These are phyloP conservation scores for Nepenthes alata DNA, from an alignment of 179 eudicot genomes.

Conservation along the genomic window DNA sequence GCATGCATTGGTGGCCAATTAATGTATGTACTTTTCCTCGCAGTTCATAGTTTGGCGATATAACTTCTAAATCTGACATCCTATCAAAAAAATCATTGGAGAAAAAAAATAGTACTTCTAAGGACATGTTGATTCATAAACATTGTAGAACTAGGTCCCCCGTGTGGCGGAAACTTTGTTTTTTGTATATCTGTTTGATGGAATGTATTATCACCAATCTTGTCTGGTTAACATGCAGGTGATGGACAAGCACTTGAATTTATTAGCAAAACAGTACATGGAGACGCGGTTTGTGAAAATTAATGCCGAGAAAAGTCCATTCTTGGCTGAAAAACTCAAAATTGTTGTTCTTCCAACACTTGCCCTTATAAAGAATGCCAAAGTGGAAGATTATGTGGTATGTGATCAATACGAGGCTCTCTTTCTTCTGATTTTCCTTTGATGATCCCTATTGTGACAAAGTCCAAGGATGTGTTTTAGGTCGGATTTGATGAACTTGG, in stretches of 20 bases:
- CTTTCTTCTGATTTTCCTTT: not conserved
- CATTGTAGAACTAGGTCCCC: not conserved
- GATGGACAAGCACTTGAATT: conserved; percentile 76
- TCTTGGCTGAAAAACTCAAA: conserved; percentile 79
- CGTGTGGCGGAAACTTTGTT: not conserved
- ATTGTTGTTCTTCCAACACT: conserved; percentile 88
- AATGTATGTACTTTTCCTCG: too few relatives aligned
- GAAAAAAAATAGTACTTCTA: too few relatives aligned
- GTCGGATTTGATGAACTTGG: conserved; percentile 95
- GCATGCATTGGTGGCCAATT: too few relatives aligned
- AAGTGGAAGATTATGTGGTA: conserved; percentile 95
- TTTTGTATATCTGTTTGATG: not conserved
- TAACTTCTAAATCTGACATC: too few relatives aligned
- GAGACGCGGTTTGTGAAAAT: conserved; percentile 86
- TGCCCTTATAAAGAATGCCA: conserved; percentile 78
- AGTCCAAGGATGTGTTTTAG: conserved; percentile 17
- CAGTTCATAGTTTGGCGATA: too few relatives aligned
- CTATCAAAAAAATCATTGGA: too few relatives aligned
- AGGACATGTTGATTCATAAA: too few relatives aligned
- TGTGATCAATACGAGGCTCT: conserved; percentile 2
- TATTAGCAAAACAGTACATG: conserved; percentile 77
- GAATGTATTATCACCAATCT: not conserved
- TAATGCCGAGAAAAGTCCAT: conserved; percentile 88
- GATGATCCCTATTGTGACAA: not conserved
- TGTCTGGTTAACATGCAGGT: conserved; percentile 37